Percentiles rank a stretch among this genome's conserved stretches.
Conservation (phyloP, 129 eudicot species). For the Chrysanthemum makinoi region DNA sequence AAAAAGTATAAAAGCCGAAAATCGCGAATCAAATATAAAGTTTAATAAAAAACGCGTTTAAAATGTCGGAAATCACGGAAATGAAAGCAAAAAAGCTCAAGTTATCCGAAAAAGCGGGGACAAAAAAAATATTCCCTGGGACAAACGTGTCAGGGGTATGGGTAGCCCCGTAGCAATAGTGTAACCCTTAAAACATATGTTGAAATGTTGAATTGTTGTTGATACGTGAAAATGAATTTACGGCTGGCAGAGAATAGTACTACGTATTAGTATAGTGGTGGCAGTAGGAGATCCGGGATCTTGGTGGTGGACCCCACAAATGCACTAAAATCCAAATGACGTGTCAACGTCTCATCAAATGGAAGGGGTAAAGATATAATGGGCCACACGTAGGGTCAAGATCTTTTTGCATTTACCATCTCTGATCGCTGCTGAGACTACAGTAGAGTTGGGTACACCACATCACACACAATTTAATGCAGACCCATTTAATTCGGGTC, state of each 20-base stretch:
- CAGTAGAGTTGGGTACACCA: conserved; percentile 34
- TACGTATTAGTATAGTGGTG: too few species aligned
- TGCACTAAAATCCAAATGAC: conserved; percentile 36
- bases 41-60: too few species aligned
- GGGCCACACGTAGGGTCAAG: conserved; percentile 35
- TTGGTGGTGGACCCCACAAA: conserved; percentile 21
- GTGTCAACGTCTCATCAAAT: conserved; percentile 28
- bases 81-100: too few species aligned
- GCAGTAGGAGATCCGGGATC: conserved; percentile 43
- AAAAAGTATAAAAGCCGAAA: too few species aligned
- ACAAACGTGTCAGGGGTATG: too few species aligned
- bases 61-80: too few species aligned
- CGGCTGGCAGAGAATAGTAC: conserved; percentile 32
- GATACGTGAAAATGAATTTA: conserved; percentile 22
- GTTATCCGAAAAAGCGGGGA: too few species aligned
- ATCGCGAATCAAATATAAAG: too few species aligned
- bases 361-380: neutral
- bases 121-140: too few species aligned
- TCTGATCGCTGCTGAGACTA: conserved; percentile 29
- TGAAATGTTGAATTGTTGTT: too few species aligned
- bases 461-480: conserved; percentile 34
- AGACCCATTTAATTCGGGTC: conserved; percentile 13
- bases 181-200: too few species aligned
- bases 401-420: conserved; percentile 35
- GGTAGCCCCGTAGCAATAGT: too few species aligned